phyloP scores from a whole-genome alignment of 2,329 filamentous ascomycete genomes.

The Pseudogymnoascus sp. region DNA sequence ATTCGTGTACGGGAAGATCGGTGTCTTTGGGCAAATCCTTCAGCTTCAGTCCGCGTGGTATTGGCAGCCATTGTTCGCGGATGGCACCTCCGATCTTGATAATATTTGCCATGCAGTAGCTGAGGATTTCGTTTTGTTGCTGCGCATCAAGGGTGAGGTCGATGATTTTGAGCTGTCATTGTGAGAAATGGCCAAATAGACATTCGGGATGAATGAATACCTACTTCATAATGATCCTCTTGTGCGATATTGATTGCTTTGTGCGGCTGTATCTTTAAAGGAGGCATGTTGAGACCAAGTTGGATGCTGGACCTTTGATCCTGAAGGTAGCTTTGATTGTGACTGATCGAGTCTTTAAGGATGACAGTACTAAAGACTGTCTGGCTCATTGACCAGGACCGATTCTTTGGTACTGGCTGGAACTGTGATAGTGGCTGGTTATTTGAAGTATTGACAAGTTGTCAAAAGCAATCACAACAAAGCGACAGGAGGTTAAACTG shows the following conservation, averaged over 20 bases:
- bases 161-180: background rate
- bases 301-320: background rate
- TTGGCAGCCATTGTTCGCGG: background rate
- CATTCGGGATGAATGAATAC: background rate
- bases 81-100: conserved; percentile 4
- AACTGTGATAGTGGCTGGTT: background rate
- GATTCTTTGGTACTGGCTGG: background rate
- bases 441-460: background rate
- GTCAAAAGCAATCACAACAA: background rate
- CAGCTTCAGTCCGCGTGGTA: background rate
- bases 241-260: background rate
- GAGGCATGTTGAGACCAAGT: background rate
- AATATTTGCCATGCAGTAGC: background rate
- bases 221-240: conserved; percentile 2
- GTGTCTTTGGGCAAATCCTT: background rate
- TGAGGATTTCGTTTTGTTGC: background rate
- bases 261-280: background rate
- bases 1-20: background rate
- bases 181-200: background rate
- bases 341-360: background rate
- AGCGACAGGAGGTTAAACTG: background rate
- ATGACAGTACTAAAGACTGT: background rate
- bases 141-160: background rate
- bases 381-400: too few species aligned
- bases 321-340: background rate